Evolutionary conservation across 2,329 filamentous ascomycete species (phyloP), one percentile per base, ranked within the genome.

Genomic region (Cercospora zeae-maydis): DNA sequence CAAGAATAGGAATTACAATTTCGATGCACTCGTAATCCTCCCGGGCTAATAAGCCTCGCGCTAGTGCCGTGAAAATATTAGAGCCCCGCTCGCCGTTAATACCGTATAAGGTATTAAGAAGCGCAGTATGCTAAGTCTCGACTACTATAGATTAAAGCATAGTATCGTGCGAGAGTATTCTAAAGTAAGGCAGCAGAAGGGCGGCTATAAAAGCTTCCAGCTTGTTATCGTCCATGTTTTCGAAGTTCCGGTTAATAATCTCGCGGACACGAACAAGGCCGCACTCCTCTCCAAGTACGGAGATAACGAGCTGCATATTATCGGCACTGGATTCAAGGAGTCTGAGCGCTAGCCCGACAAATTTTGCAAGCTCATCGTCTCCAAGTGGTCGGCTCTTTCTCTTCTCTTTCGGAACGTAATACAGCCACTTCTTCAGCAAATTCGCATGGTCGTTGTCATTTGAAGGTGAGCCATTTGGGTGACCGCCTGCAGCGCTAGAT

Each of bases 131-230:
- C 5, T 42, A 49, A 3, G 24, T 34, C 33, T 64, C 59, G 1
- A 63, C 34, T 1, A 67, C 57, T 11, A 34, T 37, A 8, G 63
- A 65, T 3, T 31, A 33, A 1, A 59, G n/a, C 3, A 67, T 58
- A 16, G n/a, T 59, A 5, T 63, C 24, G 27, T 67, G 59, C 19
- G 61, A 62, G 4, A 67, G 49, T 1, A 67, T 51, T 30, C 36
- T 56, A 47, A 67, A 61, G 61, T 53, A 64, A 1, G 61, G 63
- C n/a, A 59, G 13, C 6, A 67, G 59, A 31, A 59, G 53, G 2
- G 14, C 2, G 7, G 24, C 13, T 10, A 30, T 10, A 8, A n/a
- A 2, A 52, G 5, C 10, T 19, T n/a, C 47, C 9, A 52, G 47
- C 30, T 59, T 3, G 3, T 13, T 5, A 31, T 61, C 60, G 4